Conservation (phyloP, 2,329 filamentous ascomycete genomes). For the Talaromyces islandicus region DNA sequence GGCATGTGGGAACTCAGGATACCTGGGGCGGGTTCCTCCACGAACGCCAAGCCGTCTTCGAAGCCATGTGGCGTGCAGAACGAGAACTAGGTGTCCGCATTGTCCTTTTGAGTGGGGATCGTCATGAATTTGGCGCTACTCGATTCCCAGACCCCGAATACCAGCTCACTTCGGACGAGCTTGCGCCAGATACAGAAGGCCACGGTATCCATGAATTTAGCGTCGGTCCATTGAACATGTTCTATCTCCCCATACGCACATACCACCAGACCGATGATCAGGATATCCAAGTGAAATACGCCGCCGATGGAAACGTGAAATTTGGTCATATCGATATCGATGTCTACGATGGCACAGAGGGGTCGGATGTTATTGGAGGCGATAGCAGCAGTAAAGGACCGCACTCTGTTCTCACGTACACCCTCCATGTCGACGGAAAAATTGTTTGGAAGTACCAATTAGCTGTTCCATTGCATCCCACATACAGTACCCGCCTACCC, state of each 20-base stretch:
- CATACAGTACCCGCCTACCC: conserved; percentile 15
- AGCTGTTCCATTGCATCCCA: conserved; percentile 25
- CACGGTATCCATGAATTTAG: conserved; percentile 75
- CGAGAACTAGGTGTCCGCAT: conserved; percentile 65
- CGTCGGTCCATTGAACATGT: conserved; percentile 86
- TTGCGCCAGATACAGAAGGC: conserved; percentile 16
- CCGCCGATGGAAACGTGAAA: conserved; percentile 79
- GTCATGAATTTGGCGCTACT: conserved; percentile 96
- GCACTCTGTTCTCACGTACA: conserved; percentile 67
- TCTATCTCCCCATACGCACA: conserved; percentile 78
- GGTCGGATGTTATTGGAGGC: conserved; percentile 4
- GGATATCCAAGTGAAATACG: conserved; percentile 78
- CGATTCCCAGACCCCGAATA: conserved; percentile 52
- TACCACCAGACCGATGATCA: conserved; percentile 76
- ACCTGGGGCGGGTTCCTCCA: conserved; percentile 90
- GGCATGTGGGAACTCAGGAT: conserved; percentile 79
- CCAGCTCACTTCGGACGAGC: conserved; percentile 12
- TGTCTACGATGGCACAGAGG: conserved; percentile 46
- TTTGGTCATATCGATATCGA: conserved; percentile 79
- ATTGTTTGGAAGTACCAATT: conserved; percentile 63
- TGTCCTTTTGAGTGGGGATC: conserved; percentile 78
- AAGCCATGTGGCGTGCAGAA: conserved; percentile 89
- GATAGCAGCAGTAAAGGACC: not conserved
- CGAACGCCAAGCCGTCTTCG: conserved; percentile 72
- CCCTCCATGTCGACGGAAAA: conserved; percentile 73